Base-by-base conservation (phyloP, 2,329 filamentous ascomycete species). In the Colletotrichum gigasporum region DNA sequence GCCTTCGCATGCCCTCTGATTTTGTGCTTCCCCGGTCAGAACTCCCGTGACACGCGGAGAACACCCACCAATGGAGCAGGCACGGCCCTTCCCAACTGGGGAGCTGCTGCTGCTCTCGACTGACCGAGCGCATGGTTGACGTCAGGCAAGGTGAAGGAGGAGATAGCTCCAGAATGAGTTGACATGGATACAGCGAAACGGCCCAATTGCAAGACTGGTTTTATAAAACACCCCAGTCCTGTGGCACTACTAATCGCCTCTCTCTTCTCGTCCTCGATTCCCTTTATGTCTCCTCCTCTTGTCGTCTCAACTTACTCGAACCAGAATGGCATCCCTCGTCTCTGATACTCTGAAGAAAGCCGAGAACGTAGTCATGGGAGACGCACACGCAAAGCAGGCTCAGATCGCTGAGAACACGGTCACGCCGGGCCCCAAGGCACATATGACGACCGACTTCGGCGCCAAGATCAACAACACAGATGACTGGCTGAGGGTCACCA, bases 371-470 rank as follows among this genome's bases (percentile, higher is more conserved):
- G 73, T 80, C 67, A 79, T 78, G 71, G 80, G 81, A 37, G 72
- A 76, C 50, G 70, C 72, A 61, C 74, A 70, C 67, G 79, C 82
- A 67, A 93, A 94, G 81, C 71, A 86, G 24, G 81, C 83, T 14
- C 88, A 94, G 70, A 80, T 94, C 48, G 75, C 81, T 24, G 77
- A 78, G 39, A 80, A 89, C 66, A 90, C 80, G 3, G 84, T 87
- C 57, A 83, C 92, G 72, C 82, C 87, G 2, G 78, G 85, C 44
- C 77, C 84, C 51, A 83, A 87, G 35, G 81, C 84, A 30, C 83
- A 85, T 37, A 87, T 94, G 68, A 95, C 92, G 0, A 90, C 90
- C 50, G 93, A 97, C 71, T 92, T 85, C 78, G 93, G 93, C 20
- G 87, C 90, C 26, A 92, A 90, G 76, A 85, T 93, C 71, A 79